Evolutionary conservation across 805 yeast genomes (phyloP), one percentile per base, ranked within the genome.

Genomic region (Candida boleticola): DNA sequence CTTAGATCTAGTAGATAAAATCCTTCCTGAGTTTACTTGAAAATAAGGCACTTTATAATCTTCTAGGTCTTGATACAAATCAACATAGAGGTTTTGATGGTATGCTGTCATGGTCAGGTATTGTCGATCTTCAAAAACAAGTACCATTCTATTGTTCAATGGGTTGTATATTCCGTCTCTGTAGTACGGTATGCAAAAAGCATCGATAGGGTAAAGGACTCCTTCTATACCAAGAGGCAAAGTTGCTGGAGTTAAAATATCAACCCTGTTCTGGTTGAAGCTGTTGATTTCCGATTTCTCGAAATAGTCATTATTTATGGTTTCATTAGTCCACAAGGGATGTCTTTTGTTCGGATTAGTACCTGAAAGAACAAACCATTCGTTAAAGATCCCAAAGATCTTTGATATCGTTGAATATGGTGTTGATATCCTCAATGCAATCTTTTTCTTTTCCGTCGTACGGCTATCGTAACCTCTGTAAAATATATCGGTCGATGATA

Each of bases 291-390:
- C 35, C 11, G 13, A 16, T 17, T 29, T 23, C 11, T 42, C 17
- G 16, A 43, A 32, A 47, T 37, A 49, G 3, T 39, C 45, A 40
- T 52, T 53, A 11, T 37, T 18, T 14, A 49, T 40, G 17, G 43
- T 36, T 13, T 44, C 48, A 42, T 57, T 54, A 5, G 48, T 21
- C 47, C 54, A 56, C 4, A 48, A 29, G 19, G 60, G 38, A 27
- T 52, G 53, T 4, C 37, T 27, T 2, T 33, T 10, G 0, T 58
- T 54, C 3, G 52, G 51, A 26, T 54, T 56, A 20, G 35, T 34
- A 2, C 64, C 63, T 29, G 61, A 54, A 4, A 64, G 53, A 16
- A 59, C 35, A 46, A 61, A 59, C 70, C 70, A 64, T 43, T 64
- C 68, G 46, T 63, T 64, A 23, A 64, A 47, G 36, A 63, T 56